Base-by-base conservation (phyloP, 176 grass and related monocot species). In the Carex kokanica region DNA sequence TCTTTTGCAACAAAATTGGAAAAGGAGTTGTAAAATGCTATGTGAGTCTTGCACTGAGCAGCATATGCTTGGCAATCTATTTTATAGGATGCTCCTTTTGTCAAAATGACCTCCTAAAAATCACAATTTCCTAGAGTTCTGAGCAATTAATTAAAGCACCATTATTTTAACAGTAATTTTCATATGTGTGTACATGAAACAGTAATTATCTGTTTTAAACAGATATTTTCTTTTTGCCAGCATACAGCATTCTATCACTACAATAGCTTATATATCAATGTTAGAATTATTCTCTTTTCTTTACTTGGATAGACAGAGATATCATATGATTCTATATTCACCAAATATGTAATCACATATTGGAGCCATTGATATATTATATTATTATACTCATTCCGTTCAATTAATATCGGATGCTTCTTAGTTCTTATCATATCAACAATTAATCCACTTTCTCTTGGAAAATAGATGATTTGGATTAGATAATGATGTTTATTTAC, bases 1-100 rank as follows among this genome's bases (percentile, higher is more conserved):
- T 54, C 40, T 71, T 71, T 27, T 75, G 71, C 71, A 75, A 75
- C 49, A 77, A 55, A 77, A 77, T 77, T 54, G 73, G 73, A 32
- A 77, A 75, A 75, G 72, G 49, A 77, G 49, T 31, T 55, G 47
- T 8, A 53, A 54, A 61, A 61, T 62, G 78, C 18, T 23, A 40
- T 79, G 29, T 60, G 77, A 79, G 77, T 13, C 40, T 38, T 80
- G 78, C 55, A 80, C 27, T 78, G 31, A 29, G 43, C n/a, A 63
- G 79, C 79, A 65, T 81, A 81, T 81, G 60, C 80, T 65, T 82
- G 0, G 14, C 59, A 34, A 52, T 64, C 62, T 29, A 66, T 67
- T 66, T 67, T 82, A 82, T 82, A 82, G 59, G 8, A 16, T 6
- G 38, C 29, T 45, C 40, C 1, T 82, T 67, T 82, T 66, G 8